phyloP scores from a whole-genome alignment of 2,329 filamentous ascomycete genomes.

The Sodiomyces alkalinus region DNA sequence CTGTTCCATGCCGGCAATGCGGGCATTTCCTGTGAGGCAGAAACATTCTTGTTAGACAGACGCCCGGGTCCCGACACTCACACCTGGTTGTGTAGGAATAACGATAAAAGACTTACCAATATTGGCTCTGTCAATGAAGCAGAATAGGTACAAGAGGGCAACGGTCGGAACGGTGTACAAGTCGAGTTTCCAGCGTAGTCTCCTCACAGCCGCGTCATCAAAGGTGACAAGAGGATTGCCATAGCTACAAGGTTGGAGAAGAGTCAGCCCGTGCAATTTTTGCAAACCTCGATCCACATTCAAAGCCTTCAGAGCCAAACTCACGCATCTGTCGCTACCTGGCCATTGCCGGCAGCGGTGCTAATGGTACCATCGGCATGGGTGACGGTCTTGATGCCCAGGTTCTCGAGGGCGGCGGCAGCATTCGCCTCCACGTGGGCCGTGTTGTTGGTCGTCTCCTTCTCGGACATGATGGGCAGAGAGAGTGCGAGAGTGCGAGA shows the following conservation, averaged over 20 bases:
- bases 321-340: constrained; percentile 30
- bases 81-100: rapidly evolving
- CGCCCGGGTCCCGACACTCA: not conserved
- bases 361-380: constrained; percentile 5
- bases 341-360: constrained; percentile 24
- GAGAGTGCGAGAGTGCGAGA: not conserved
- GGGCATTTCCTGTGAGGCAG: constrained; percentile 42
- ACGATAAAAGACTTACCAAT: constrained; percentile 36
- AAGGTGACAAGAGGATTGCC: constrained; percentile 35
- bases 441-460: constrained; percentile 1
- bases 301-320: constrained; percentile 1
- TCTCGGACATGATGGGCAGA: constrained; percentile 5
- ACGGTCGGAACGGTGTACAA: constrained; percentile 50
- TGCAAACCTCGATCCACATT: not conserved
- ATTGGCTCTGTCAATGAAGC: constrained; percentile 62
- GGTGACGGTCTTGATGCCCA: constrained; percentile 4
- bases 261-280: not conserved
- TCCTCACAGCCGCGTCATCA: constrained; percentile 40
- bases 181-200: constrained; percentile 49
- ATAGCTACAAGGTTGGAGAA: constrained; percentile 18
- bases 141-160: constrained; percentile 52
- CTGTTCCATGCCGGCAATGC: constrained; percentile 46
- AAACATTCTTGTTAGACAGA: not conserved
- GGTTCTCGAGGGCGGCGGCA: constrained; percentile 3
- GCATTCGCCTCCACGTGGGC: constrained; percentile 5